Conservation (phyloP, 129 eudicot genomes). For the Helichrysum umbraculigerum region DNA sequence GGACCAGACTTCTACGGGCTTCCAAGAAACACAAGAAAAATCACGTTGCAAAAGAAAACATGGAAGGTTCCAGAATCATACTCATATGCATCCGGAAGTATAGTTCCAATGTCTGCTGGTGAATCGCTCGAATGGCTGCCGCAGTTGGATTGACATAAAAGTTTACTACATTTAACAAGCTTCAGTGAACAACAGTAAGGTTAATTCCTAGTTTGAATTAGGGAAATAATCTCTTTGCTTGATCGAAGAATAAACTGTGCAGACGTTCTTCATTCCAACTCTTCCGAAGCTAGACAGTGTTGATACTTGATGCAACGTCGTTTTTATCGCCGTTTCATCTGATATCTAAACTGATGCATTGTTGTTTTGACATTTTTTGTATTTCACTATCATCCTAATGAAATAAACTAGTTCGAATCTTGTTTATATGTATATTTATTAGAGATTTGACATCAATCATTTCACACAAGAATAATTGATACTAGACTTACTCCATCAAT, state of each 20-base stretch:
- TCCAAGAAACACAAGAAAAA: conserved; percentile 74
- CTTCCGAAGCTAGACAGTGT: neutral
- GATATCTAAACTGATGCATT: neutral
- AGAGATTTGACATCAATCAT: no score
- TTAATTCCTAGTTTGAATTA: neutral
- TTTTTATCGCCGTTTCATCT: neutral
- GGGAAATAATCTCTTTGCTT: conserved; percentile 2
- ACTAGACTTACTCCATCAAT: no score
- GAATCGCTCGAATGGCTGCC: conserved; percentile 83
- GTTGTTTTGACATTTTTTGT: neutral
- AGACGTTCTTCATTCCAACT: neutral
- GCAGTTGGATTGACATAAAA: conserved; percentile 19
- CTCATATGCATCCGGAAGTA: conserved; percentile 57
- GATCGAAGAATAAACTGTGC: neutral
- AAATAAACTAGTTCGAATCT: no score
- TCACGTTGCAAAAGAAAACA: conserved; percentile 58
- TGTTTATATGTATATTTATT: no score
- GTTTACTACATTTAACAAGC: neutral
- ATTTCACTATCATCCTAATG: neutral
- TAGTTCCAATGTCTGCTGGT: conserved; percentile 95
- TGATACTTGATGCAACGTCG: neutral
- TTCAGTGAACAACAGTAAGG: neutral
- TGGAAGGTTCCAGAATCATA: conserved; percentile 84
- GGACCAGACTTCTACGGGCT: conserved; percentile 98
- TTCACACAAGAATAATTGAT: no score